Evolutionary conservation across 2,329 filamentous ascomycete species (phyloP), one percentile per base, ranked within the genome.

Genomic region (Fusarium incarnatum): DNA sequence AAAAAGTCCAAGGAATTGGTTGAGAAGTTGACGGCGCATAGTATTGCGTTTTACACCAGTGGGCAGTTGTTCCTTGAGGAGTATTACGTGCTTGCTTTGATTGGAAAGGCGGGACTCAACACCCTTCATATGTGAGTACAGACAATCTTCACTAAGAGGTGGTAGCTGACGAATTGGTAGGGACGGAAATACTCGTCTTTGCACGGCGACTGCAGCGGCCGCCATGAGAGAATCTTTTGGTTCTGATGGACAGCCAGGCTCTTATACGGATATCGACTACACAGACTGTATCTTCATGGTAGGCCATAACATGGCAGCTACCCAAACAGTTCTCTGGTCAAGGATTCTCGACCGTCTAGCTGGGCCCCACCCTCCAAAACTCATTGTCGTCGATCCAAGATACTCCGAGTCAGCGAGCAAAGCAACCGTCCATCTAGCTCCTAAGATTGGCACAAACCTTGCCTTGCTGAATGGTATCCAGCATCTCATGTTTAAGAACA

Each of bases 261-360:
- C 30, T 6, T 59, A 59, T 25, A 46, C 40, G 1, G 56, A 55
- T 1, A 55, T 59, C 8, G 49, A 59, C 40, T 59, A 55, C 7
- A 59, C 56, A 0, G 49, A 59, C 6, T 55, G 49, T 12, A 23
- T 59, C 5, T 46, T 59, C 9, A 46, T 59, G 56, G 49, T 59
- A 4, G 41, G 40, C 4, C 28, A 45, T 4, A 55, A 55, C 2
- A 59, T 59, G 56, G 28, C 49, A 3, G 49, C 28, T 9, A 59
- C 48, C 2, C 49, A 55, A 2, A 59, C 56, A 2, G 56, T 59
- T 1, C 41, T 55, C 3, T 59, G 49, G 40, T 55, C 48, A 2
- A 44, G 49, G 13, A 15, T 59, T 4, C 49, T 59, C 1, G 49
- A 59, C 7, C 28, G 56, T 3, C n/a, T 59, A 0, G 48, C 22